Percentiles rank a stretch among this genome's conserved stretches.
Conservation (phyloP, 2,329 filamentous ascomycete species). For the Fusarium dimerum region DNA sequence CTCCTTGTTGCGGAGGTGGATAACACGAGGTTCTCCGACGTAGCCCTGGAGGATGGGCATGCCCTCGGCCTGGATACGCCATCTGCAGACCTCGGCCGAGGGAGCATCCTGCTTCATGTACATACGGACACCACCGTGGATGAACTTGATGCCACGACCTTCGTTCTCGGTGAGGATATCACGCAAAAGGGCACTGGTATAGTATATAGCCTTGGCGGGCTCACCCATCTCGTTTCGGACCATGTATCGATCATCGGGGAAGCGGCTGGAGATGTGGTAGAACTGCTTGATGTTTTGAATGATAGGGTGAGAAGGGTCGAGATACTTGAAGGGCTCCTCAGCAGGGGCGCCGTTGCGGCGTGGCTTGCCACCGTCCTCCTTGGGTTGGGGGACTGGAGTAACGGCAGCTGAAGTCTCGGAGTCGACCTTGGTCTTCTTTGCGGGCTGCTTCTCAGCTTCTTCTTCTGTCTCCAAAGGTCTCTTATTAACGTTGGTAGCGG, state of each 20-base stretch:
- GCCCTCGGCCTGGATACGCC: conserved; percentile 95
- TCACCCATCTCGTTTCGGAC: conserved; percentile 89
- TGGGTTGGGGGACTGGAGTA: conserved; percentile 26
- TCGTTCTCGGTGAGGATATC: conserved; percentile 88
- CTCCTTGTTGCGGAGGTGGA: conserved; percentile 73
- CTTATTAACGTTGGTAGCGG: conserved; percentile 35
- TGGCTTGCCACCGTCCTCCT: conserved; percentile 35
- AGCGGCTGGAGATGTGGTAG: conserved; percentile 80
- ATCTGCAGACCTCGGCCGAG: conserved; percentile 80
- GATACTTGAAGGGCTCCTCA: conserved; percentile 95
- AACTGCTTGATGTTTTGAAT: conserved; percentile 78
- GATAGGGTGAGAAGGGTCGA: conserved; percentile 72
- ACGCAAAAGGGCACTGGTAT: conserved; percentile 81
- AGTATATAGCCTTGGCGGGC: conserved; percentile 94
- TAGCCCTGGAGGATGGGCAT: conserved; percentile 89
- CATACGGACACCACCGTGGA: conserved; percentile 97
- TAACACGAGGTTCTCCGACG: conserved; percentile 75
- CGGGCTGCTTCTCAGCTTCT: conserved; percentile 40
- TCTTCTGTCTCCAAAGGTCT: conserved; percentile 39
- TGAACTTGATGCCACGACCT: conserved; percentile 88
- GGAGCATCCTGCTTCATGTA: conserved; percentile 97
- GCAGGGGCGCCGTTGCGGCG: conserved; percentile 52
- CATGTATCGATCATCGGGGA: conserved; percentile 91
- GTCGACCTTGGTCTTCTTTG: conserved; percentile 43
- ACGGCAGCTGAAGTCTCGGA: conserved; percentile 15